Conservation (phyloP, 2,329 filamentous ascomycete genomes). For the Dactylellina haptotyla region DNA sequence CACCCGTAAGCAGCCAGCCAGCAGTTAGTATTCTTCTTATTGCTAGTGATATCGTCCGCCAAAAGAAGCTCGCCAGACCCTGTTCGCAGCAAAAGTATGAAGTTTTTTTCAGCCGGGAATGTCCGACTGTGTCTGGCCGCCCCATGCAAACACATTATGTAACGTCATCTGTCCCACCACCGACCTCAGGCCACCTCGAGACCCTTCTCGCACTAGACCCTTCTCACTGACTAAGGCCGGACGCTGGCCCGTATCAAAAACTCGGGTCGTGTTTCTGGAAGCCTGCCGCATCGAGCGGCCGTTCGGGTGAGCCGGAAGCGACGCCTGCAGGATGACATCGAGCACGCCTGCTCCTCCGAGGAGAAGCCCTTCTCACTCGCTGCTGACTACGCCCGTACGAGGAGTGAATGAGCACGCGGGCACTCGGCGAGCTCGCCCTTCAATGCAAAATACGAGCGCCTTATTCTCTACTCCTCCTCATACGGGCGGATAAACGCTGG, state of each 20-base stretch:
- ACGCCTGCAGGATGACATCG: constrained; percentile 45
- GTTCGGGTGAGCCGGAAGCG: constrained; percentile 36
- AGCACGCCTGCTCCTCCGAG: constrained; percentile 19
- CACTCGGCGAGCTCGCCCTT: neutral
- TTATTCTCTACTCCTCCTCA: neutral
- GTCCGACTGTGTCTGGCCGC: constrained; percentile 40
- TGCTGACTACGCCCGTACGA: neutral
- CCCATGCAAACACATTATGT: constrained; percentile 33
- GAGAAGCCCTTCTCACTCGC: constrained; percentile 10
- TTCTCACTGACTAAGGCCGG: too few species aligned
- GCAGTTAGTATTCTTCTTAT: too few species aligned
- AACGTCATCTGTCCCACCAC: constrained; percentile 32
- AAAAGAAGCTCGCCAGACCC: neutral
- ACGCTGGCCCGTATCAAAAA: too few species aligned
- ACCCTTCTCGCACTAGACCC: neutral
- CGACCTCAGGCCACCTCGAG: constrained; percentile 19
- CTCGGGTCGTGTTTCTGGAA: constrained; percentile 14
- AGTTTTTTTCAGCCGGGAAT: constrained; percentile 25
- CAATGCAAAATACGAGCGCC: too few species aligned
- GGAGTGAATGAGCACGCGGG: too few species aligned
- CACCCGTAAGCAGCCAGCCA: neutral
- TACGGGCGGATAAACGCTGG: neutral
- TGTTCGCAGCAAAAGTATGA: neutral
- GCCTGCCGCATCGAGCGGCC: neutral
- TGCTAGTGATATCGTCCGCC: too few species aligned